A percentile compares a stretch with the other conserved stretches of the same genome.
Conservation (phyloP, 768 basidiomycete genomes). For the Tulasnella sp. region DNA sequence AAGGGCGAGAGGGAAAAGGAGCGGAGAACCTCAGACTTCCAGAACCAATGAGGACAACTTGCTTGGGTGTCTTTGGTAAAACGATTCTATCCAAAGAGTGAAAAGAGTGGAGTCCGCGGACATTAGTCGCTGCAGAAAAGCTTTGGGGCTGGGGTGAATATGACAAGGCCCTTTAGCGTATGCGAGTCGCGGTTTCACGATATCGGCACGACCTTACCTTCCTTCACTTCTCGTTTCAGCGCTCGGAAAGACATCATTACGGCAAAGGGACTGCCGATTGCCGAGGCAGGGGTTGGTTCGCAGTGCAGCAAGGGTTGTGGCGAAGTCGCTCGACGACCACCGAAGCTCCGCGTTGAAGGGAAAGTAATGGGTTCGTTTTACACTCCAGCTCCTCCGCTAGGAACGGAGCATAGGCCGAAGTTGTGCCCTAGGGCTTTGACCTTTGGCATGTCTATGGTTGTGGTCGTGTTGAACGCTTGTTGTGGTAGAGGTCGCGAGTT, state of each 20-base stretch:
- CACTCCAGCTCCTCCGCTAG: constrained; percentile 56
- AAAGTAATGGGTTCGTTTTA: constrained; percentile 47
- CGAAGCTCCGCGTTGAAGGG: constrained; percentile 33
- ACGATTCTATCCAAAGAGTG: background rate
- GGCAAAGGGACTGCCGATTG: background rate
- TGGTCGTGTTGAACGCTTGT: constrained; percentile 34
- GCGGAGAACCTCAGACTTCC: background rate
- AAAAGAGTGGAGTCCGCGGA: background rate
- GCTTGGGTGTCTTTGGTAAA: background rate
- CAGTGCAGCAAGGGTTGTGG: background rate
- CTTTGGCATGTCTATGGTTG: constrained; percentile 36
- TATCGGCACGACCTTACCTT: background rate
- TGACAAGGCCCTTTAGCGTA: background rate
- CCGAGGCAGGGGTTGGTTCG: background rate
- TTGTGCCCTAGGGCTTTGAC: constrained; percentile 52
- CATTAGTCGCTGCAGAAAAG: background rate
- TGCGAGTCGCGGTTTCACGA: background rate
- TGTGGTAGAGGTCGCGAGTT: constrained; percentile 38
- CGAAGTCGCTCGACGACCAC: background rate
- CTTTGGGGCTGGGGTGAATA: background rate
- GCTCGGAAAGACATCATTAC: constrained; percentile 15
- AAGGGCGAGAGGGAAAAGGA: background rate
- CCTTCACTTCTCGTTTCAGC: background rate
- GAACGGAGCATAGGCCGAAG: constrained; percentile 56
- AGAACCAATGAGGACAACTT: constrained; percentile 17